A percentile compares a stretch with the other conserved stretches of the same genome.
phyloP scores from a whole-genome alignment of 768 basidiomycete genomes.

The Pisolithus tinctorius region DNA sequence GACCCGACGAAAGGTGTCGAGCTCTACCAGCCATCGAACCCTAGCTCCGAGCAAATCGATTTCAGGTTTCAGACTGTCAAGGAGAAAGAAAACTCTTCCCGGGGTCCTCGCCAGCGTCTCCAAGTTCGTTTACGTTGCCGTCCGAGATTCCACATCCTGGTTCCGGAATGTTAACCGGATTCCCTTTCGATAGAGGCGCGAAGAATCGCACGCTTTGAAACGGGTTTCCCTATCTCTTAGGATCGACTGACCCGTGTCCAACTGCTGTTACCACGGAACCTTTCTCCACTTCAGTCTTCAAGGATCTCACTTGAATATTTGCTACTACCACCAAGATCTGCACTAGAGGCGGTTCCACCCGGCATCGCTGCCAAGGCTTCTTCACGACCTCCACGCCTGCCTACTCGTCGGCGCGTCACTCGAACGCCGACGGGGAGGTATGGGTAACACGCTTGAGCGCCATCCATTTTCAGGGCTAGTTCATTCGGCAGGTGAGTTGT shows the following conservation, averaged over 20 bases:
- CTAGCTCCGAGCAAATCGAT: slow-evolving; percentile 53
- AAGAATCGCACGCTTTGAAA: too few species aligned
- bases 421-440: slow-evolving; percentile 72
- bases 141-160: slow-evolving; percentile 63
- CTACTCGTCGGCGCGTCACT: slow-evolving; percentile 70
- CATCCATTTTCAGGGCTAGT: too few species aligned
- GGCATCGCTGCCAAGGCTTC: too few species aligned
- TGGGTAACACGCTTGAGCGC: slow-evolving; percentile 28
- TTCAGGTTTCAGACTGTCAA: slow-evolving; percentile 69
- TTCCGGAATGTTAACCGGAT: slow-evolving; percentile 75
- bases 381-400: slow-evolving; percentile 31
- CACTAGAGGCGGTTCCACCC: too few species aligned
- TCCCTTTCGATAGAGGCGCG: slow-evolving; percentile 44
- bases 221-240: too few species aligned
- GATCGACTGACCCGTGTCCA: too few species aligned
- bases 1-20: too few species aligned
- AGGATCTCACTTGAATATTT: slow-evolving; percentile 67
- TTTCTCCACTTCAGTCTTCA: slow-evolving; percentile 7
- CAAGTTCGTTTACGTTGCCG: slow-evolving; percentile 62
- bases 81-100: slow-evolving; percentile 76
- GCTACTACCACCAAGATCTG: too few species aligned
- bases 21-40: slow-evolving; percentile 31
- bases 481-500: too few species aligned
- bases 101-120: slow-evolving; percentile 57
- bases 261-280: too few species aligned